Evolutionary conservation across 2,329 filamentous ascomycete genomes (phyloP).

Genomic region (Nothophoma quercina): DNA sequence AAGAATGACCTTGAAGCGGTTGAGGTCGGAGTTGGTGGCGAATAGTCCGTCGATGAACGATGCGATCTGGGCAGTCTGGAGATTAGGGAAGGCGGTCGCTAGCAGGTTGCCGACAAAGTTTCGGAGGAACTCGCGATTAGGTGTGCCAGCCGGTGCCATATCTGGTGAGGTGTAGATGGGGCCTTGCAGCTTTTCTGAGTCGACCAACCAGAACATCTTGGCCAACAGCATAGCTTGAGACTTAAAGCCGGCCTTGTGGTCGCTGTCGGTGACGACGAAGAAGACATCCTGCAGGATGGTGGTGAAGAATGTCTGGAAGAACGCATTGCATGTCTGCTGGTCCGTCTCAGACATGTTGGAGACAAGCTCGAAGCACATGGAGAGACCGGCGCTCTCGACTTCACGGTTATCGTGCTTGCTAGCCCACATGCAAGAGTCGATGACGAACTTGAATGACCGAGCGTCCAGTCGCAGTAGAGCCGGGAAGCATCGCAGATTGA

Average conservation of each 20-base stretch:
- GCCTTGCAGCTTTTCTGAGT: constrained; percentile 86
- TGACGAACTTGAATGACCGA: constrained; percentile 98
- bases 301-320: constrained; percentile 98
- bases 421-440: constrained; percentile 99
- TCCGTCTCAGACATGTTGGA: constrained; percentile 97
- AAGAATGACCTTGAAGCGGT: constrained; percentile 93
- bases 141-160: constrained; percentile 81
- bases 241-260: constrained; percentile 99
- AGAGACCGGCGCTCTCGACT: constrained; percentile 93
- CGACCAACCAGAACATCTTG: constrained; percentile 96
- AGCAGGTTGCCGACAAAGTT: constrained; percentile 87
- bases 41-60: constrained; percentile 91
- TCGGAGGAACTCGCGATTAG: constrained; percentile 88
- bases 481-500: constrained; percentile 97
- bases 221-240: constrained; percentile 93
- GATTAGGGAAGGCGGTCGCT: constrained; percentile 89
- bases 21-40: constrained; percentile 83
- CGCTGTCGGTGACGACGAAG: constrained; percentile 95
- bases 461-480: constrained; percentile 92
- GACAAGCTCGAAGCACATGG: constrained; percentile 97
- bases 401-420: constrained; percentile 99
- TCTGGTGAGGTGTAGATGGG: constrained; percentile 83
- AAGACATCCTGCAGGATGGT: constrained; percentile 97
- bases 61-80: constrained; percentile 85
- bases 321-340: constrained; percentile 82